Conservation (phyloP, 2,329 filamentous ascomycete genomes). For the Periconia sp. region DNA sequence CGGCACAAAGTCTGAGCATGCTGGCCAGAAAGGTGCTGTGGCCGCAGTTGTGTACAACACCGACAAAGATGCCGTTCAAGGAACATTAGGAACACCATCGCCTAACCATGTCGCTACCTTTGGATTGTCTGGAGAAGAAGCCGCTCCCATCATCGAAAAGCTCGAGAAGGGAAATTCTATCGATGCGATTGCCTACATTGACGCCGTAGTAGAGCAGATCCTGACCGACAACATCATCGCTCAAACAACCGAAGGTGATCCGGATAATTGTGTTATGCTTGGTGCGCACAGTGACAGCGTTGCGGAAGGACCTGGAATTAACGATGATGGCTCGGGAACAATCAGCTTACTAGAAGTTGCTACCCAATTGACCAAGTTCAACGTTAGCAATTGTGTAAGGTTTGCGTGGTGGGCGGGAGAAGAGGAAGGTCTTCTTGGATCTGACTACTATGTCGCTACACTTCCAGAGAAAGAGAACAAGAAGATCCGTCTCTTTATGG, state of each 20-base stretch:
- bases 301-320: slow-evolving; percentile 49
- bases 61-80: slow-evolving; percentile 63
- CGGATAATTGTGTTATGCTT: slow-evolving; percentile 49
- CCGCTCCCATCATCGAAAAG: slow-evolving; percentile 58
- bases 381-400: slow-evolving; percentile 47
- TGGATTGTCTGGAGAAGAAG: slow-evolving; percentile 69
- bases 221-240: slow-evolving; percentile 54
- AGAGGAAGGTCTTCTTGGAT: slow-evolving; percentile 49
- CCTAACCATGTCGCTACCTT: slow-evolving; percentile 70
- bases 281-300: slow-evolving; percentile 51
- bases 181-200: slow-evolving; percentile 52
- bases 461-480: slow-evolving; percentile 43
- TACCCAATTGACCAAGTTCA: slow-evolving; percentile 47
- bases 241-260: slow-evolving; percentile 46
- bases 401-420: slow-evolving; percentile 50
- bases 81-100: slow-evolving; percentile 71
- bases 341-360: slow-evolving; percentile 49
- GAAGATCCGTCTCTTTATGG: slow-evolving; percentile 51
- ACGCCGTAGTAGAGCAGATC: slow-evolving; percentile 56
- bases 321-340: slow-evolving; percentile 49
- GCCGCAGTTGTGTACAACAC: slow-evolving; percentile 81
- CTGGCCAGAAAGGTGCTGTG: slow-evolving; percentile 72
- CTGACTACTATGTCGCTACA: slow-evolving; percentile 46
- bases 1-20: slow-evolving; percentile 72
- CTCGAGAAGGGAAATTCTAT: slow-evolving; percentile 57